phyloP scores from a whole-genome alignment of 1,284 basidiomycete species.

The Boletus sp. region DNA sequence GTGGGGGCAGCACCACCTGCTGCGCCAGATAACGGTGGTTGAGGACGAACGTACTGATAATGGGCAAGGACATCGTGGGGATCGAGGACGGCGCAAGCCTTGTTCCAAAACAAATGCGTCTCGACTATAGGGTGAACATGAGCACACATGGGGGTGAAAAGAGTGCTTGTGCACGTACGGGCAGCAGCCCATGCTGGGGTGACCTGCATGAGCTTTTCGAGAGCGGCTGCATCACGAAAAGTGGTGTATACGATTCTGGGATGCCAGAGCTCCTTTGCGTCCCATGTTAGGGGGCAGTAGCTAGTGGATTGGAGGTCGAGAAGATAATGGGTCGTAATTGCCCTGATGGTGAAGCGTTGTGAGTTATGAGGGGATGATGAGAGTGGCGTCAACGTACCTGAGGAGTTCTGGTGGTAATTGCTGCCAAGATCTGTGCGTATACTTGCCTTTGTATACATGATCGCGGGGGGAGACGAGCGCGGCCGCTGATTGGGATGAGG shows the following conservation, averaged over 20 bases:
- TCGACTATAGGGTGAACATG: constrained; percentile 40
- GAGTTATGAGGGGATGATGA: constrained; percentile 24
- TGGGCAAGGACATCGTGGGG: constrained; percentile 47
- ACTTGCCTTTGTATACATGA: constrained; percentile 65
- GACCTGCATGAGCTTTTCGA: constrained; percentile 66
- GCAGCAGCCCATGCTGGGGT: constrained; percentile 46
- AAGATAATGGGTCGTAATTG: constrained; percentile 65
- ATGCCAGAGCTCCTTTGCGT: constrained; percentile 57
- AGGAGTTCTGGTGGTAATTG: constrained; percentile 72
- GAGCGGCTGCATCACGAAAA: constrained; percentile 54
- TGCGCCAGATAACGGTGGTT: constrained; percentile 26
- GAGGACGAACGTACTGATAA: constrained; percentile 38
- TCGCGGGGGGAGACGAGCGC: constrained; percentile 27
- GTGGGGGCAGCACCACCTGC: constrained; percentile 28
- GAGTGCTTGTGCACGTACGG: constrained; percentile 41
- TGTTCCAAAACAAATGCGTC: constrained; percentile 52
- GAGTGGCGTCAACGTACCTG: constrained; percentile 51
- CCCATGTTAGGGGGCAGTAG: constrained; percentile 62
- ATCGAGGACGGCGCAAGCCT: constrained; percentile 49
- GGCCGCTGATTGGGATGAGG: constrained; percentile 30
- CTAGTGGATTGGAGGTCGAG: constrained; percentile 48
- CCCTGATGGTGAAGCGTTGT: constrained; percentile 41
- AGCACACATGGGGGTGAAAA: constrained; percentile 13
- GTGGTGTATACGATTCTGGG: constrained; percentile 58
- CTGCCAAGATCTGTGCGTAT: constrained; percentile 66